Percentiles rank a stretch among this genome's conserved stretches.
Evolutionary conservation across 2,329 filamentous ascomycete genomes (phyloP).

Genomic region (Atkinsonella hypoxylon): DNA sequence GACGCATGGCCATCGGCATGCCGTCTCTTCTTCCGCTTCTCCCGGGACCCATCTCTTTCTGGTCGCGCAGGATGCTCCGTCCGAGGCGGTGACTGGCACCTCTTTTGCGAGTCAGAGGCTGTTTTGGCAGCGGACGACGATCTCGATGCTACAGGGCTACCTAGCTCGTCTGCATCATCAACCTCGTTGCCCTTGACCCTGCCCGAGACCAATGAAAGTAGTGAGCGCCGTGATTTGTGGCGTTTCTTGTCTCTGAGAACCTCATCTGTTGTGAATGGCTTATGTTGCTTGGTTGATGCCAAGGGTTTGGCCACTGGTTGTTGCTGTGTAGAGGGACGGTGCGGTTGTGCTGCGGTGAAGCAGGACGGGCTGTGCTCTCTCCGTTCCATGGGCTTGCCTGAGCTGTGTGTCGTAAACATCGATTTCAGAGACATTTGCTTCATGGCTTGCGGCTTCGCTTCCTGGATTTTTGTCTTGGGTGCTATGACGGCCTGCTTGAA

Average conservation of each 20-base stretch:
- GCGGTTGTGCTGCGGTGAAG: background rate
- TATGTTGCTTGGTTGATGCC: background rate
- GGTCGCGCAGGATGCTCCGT: conserved; percentile 18
- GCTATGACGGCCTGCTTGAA: conserved; percentile 6
- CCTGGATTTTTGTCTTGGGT: conserved; percentile 1
- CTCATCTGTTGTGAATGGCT: background rate
- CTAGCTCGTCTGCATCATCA: conserved; percentile 5
- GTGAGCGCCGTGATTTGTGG: conserved; percentile 2
- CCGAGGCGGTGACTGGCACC: conserved; percentile 17
- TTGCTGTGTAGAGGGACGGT: background rate
- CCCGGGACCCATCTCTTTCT: conserved; percentile 11
- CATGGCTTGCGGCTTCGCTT: background rate
- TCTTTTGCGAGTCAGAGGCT: conserved; percentile 12
- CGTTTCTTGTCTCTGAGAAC: background rate
- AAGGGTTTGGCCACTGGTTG: background rate
- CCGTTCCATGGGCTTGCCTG: background rate
- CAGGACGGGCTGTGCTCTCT: background rate
- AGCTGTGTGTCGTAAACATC: background rate
- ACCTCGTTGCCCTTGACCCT: background rate
- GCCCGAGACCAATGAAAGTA: conserved; percentile 1
- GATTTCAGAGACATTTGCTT: conserved; percentile 1
- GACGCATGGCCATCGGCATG: conserved; percentile 5
- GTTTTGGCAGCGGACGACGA: conserved; percentile 8
- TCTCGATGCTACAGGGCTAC: background rate
- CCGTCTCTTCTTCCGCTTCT: conserved; percentile 3